Percentiles rank a stretch among this genome's conserved stretches.
Evolutionary conservation across 768 basidiomycete species (phyloP).

Genomic region (Phylloporus rhodoxanthus): DNA sequence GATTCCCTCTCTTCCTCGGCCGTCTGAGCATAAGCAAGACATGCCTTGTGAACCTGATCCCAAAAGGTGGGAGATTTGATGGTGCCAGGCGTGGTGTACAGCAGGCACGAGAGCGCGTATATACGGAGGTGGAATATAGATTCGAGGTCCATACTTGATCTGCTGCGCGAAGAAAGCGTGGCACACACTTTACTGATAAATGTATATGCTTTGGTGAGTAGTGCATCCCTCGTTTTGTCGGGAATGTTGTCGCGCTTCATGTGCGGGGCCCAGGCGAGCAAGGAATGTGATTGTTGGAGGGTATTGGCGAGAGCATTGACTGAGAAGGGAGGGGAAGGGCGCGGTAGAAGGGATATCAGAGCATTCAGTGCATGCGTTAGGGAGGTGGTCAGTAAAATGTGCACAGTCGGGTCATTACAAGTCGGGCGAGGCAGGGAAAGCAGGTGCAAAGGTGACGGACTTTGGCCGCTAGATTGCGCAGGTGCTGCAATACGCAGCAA

Average conservation of each 20-base stretch:
- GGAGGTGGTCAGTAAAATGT: slow-evolving; percentile 57
- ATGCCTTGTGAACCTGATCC: slow-evolving; percentile 58
- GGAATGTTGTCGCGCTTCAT: slow-evolving; percentile 35
- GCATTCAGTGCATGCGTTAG: slow-evolving; percentile 49
- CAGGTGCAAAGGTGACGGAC: slow-evolving; percentile 16
- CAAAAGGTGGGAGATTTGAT: slow-evolving; percentile 55
- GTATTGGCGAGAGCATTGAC: slow-evolving; percentile 23
- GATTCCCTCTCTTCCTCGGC: slow-evolving; percentile 25
- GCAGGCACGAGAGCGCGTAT: slow-evolving; percentile 41
- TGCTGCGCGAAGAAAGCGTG: slow-evolving; percentile 27
- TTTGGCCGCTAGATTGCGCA: not conserved
- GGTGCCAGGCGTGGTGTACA: slow-evolving; percentile 45
- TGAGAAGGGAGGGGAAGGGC: slow-evolving; percentile 16
- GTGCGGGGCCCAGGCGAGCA: slow-evolving; percentile 50
- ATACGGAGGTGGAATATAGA: slow-evolving; percentile 36
- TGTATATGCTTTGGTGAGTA: slow-evolving; percentile 58
- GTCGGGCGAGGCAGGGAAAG: slow-evolving; percentile 43
- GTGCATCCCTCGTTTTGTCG: slow-evolving; percentile 48
- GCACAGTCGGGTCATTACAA: slow-evolving; percentile 29
- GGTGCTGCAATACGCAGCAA: slow-evolving; percentile 24
- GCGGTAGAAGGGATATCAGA: slow-evolving; percentile 27
- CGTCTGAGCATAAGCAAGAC: slow-evolving; percentile 29
- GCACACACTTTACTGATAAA: slow-evolving; percentile 35
- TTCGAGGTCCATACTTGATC: slow-evolving; percentile 8
- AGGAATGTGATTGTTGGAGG: slow-evolving; percentile 30